Base-by-base conservation (phyloP, 768 basidiomycete genomes). In the Leccinum fibrillosum region DNA sequence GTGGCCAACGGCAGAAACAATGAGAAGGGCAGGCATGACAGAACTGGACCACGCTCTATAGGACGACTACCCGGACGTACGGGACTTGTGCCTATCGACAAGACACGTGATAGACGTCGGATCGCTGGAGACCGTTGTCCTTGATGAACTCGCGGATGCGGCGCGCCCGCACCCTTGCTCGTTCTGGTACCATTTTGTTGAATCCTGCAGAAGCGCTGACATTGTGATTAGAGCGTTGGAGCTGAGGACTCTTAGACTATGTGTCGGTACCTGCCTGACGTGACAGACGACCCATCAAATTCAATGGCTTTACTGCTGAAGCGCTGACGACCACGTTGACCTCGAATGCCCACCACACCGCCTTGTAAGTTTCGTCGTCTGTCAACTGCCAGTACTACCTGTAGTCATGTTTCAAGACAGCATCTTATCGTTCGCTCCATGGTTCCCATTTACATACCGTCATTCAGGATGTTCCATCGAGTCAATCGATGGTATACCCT, bases 121-220 rank as follows among this genome's bases (percentile, higher is more conserved):
- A 56, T 35, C 44, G 37, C 17, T 57, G 80, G 10, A 79, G 78
- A 53, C 73, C 72, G n/a, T 78, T 69, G 48, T 70, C 68, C 10
- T 70, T 62, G 69, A 81, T 79, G 65, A 83, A 86, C 61, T 81
- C 79, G 56, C 73, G 73, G 65, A 90, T 83, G 26, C 26, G 28
- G 86, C 87, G 25, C 75, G 70, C 5, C 88, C 86, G 56, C 81
- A 83, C 61, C 86, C 82, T 49, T 69, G 73, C 68, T 91, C 89
- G 72, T 90, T 89, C 66, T 48, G 1, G 32, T 56, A 59, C 60
- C 54, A 48, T 7, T 62, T 53, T n/a, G 57, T 51, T 0, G 59
- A 58, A 25, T 54, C 56, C 60, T 59, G 50, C 5, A 2, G n/a
- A 21, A 34, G 44, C 10, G 9, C 2, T 52, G 11, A 44, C n/a